Base-by-base conservation (phyloP, 305 asterid genomes). In the Fraxinus dipetala region DNA sequence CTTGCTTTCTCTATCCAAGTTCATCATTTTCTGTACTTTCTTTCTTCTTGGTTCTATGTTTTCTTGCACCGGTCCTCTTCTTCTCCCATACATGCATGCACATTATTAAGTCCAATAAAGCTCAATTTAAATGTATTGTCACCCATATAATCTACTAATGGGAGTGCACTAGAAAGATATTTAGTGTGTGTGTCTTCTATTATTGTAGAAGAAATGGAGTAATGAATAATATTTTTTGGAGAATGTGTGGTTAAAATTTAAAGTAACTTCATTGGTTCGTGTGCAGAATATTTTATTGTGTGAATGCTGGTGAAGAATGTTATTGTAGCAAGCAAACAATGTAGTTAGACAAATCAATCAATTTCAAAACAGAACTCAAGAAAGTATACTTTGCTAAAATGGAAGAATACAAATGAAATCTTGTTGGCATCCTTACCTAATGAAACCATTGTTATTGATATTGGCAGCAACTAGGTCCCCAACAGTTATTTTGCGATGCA, bases 391-490 rank as follows among this genome's bases (percentile, higher is more conserved):
- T 5, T 4, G 63, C 63, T 16, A 1, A 4, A 48, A 48, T 48
- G 20, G 61, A 16, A 48, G 61, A 48, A 51, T 54, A n/a, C 3
- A 8, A 24, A 22, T 26, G 31, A 63, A 63, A 63, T 61, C 14
- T 59, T 59, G 6, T 45, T 45, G 56, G 91, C 76, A 92, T 70
- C 85, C 40, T 77, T 80, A 88, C 94, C 89, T 84, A 9, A 91
- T 84, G 82, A 88, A 91, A 0, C 91, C 92, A 76, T 77, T 82
- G 82, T 91, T 75, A 82, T 91, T 88, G n/a, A 87, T 80, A 79
- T 91, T 91, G 16, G 92, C 92, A 24, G 92, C 90, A 70, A 89
- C 83, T 84, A 88, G 81, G 82, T 91, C 93, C 32, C 87, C 90
- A 20, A 91, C 86, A 2, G 93, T 89, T 51, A 89, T 89, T 3